Base-by-base conservation (phyloP, 441 rosid species). In the Erysimum cheiri region DNA sequence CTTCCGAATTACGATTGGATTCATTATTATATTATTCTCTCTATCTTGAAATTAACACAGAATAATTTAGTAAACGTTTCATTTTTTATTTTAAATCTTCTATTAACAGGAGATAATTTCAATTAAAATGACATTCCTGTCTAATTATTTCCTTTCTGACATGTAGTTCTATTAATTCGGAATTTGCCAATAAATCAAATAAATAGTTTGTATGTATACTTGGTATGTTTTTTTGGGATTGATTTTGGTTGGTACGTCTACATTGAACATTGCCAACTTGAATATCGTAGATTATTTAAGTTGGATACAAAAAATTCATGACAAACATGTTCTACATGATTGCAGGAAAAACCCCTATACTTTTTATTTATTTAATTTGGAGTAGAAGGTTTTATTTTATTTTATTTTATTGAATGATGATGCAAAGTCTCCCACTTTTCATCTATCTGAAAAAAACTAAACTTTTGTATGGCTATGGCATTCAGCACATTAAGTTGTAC, bases 241-340 rank as follows among this genome's bases (percentile, higher is more conserved):
- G 24, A 22, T 22, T 22, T 1, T 22, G 24, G 24, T 22, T 22
- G 24, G 24, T 22, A 22, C 1, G 24, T 22, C 24, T 22, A 22
- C 2, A 22, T 22, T 22, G 24, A 22, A 22, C 24, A 2, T 22
- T 22, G 24, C 24, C 24, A n/a, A n/a, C n/a, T n/a, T n/a, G n/a
- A n/a, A n/a, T n/a, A n/a, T n/a, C n/a, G n/a, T n/a, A n/a, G n/a
- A n/a, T n/a, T n/a, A n/a, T n/a, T n/a, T n/a, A n/a, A n/a, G n/a
- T n/a, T n/a, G n/a, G n/a, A n/a, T n/a, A n/a, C n/a, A 19, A 47
- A 11, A 19, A n/a, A 4, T 15, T 55, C 12, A 67, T 48, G 49
- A 37, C 14, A 49, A 47, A 64, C 65, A 64, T 37, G 17, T 56
- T 64, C 36, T 47, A 36, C 65, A 46, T 56, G 64, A n/a, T n/a